Evolutionary conservation across 805 yeast genomes (phyloP).

Genomic region (Geotrichum ghanense): DNA sequence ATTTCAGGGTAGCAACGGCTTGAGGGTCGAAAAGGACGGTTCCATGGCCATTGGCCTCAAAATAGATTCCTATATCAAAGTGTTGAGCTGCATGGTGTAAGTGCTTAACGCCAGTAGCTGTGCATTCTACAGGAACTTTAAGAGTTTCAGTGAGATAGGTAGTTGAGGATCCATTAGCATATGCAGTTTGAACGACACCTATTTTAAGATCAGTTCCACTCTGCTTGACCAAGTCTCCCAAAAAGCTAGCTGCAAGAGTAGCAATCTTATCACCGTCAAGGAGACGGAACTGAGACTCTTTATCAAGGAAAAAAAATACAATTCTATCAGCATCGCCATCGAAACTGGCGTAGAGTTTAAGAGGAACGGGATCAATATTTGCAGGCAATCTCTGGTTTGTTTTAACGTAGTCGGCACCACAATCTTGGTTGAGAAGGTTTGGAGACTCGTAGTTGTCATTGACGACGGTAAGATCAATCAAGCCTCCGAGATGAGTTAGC

Average conservation of each 20-base stretch:
- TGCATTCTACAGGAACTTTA: constrained; percentile 69
- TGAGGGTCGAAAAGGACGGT: constrained; percentile 71
- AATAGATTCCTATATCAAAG: constrained; percentile 86
- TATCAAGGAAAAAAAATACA: constrained; percentile 46
- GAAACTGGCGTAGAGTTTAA: constrained; percentile 60
- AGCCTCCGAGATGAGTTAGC: constrained; percentile 29
- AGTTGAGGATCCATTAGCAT: constrained; percentile 92
- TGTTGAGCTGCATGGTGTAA: constrained; percentile 82
- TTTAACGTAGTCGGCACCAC: constrained; percentile 96
- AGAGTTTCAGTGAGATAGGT: constrained; percentile 49
- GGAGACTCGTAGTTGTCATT: constrained; percentile 50
- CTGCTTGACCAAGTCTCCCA: constrained; percentile 36
- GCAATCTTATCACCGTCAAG: constrained; percentile 94
- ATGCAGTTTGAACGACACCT: constrained; percentile 96
- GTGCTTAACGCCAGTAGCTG: constrained; percentile 95
- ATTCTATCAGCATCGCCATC: constrained; percentile 98
- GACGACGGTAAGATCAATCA: constrained; percentile 31
- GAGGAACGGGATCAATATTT: constrained; percentile 34
- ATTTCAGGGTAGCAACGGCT: constrained; percentile 30
- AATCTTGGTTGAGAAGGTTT: constrained; percentile 50
- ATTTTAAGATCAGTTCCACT: constrained; percentile 32
- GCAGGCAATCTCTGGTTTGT: constrained; percentile 72
- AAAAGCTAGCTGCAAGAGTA: constrained; percentile 63
- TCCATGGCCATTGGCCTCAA: constrained; percentile 99
- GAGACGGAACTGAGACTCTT: constrained; percentile 24